Evolutionary conservation across 192 early-diverging fungal species (phyloP).

Genomic region (Cladochytrium replicatum): DNA sequence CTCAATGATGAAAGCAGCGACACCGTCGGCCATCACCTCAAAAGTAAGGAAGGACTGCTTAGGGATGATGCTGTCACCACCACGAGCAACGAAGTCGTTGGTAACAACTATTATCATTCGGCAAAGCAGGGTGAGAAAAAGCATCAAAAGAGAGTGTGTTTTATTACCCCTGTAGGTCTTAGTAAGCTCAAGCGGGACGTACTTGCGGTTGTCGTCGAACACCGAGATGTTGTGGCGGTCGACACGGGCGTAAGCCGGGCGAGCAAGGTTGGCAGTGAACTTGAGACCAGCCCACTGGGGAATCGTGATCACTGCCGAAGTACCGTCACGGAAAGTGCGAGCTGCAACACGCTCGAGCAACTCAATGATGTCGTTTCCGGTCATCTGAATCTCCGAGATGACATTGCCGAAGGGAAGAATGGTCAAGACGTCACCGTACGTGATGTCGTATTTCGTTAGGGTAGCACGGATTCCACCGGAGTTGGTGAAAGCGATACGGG

Average conservation of each 20-base stretch:
- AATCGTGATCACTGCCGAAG: conserved; percentile 27
- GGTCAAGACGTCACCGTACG: conserved; percentile 43
- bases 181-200: conserved; percentile 25
- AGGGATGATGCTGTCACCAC: conserved; percentile 53
- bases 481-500: conserved; percentile 47
- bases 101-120: no score
- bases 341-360: conserved; percentile 37
- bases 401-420: conserved; percentile 58
- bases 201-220: conserved; percentile 17
- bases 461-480: conserved; percentile 52
- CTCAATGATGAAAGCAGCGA: conserved; percentile 4
- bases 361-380: conserved; percentile 40
- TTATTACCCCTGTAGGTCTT: conserved; percentile 37
- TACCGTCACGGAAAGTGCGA: conserved; percentile 15
- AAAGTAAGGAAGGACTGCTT: not conserved
- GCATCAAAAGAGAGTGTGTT: no score
- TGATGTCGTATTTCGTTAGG: conserved; percentile 43
- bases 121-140: no score
- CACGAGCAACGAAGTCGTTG: conserved; percentile 47
- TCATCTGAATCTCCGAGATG: conserved; percentile 32
- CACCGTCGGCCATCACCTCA: conserved; percentile 16
- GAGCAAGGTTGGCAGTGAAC: conserved; percentile 8
- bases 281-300: conserved; percentile 52
- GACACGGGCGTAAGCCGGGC: conserved; percentile 10
- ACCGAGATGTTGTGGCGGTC: conserved; percentile 2